Percentiles rank a stretch among this genome's conserved stretches.
Conservation (phyloP, 306 rosid species). For the Vigna unguiculata region DNA sequence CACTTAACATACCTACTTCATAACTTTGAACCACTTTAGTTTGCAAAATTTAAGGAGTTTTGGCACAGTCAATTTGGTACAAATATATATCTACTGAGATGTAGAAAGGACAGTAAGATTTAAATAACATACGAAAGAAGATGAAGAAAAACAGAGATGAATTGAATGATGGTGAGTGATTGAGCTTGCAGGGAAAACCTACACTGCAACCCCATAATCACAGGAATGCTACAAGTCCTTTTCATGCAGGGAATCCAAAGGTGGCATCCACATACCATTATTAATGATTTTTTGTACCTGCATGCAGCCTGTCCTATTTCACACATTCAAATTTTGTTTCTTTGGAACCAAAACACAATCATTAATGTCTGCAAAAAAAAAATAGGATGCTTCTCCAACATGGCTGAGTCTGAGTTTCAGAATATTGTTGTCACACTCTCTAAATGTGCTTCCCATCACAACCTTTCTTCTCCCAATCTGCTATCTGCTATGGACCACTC, state of each 20-base stretch:
- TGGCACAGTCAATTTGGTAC: too few species aligned
- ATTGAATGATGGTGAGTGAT: constrained; percentile 37
- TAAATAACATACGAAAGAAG: constrained; percentile 42
- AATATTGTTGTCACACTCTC: constrained; percentile 43
- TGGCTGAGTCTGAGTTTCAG: constrained; percentile 22
- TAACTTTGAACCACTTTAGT: background rate
- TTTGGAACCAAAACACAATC: constrained; percentile 38
- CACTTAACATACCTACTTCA: too few species aligned
- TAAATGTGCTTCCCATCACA: constrained; percentile 44
- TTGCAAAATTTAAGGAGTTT: background rate
- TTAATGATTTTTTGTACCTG: constrained; percentile 41
- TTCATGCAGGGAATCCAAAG: constrained; percentile 66
- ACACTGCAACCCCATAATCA: constrained; percentile 33
- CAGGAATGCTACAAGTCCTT: constrained; percentile 48
- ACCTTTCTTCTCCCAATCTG: constrained; percentile 28
- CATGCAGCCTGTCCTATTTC: constrained; percentile 41
- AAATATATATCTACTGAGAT: constrained; percentile 4
- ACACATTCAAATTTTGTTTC: constrained; percentile 40
- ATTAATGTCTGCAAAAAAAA: constrained; percentile 25
- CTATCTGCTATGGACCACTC: constrained; percentile 31
- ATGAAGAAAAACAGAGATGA: constrained; percentile 19
- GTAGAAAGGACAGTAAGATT: constrained; percentile 30
- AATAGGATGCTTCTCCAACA: constrained; percentile 9
- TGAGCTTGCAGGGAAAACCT: constrained; percentile 33
- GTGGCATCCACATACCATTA: constrained; percentile 39